Percentiles rank a stretch among this genome's conserved stretches.
Conservation (phyloP, 2,329 filamentous ascomycete species). For the Alternaria arbusti region DNA sequence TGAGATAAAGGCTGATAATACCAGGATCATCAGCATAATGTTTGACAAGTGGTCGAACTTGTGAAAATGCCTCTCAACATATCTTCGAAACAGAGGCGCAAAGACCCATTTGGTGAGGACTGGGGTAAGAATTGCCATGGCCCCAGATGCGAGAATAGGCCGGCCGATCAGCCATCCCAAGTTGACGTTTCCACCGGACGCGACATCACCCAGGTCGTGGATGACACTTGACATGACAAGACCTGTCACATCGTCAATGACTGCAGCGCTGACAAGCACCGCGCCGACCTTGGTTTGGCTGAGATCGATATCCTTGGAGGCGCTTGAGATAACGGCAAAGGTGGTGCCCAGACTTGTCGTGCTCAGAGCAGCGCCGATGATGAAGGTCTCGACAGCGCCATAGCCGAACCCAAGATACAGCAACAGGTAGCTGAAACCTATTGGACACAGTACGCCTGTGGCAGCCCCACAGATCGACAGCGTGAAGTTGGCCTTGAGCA, state of each 20-base stretch:
- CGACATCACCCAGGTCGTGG: conserved; percentile 27
- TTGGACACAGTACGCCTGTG: conserved; percentile 56
- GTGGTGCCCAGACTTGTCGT: conserved; percentile 40
- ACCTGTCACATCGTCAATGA: conserved; percentile 56
- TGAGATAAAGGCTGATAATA: conserved; percentile 36
- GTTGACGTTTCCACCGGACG: conserved; percentile 15
- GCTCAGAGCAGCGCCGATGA: conserved; percentile 38
- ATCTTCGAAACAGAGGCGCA: conserved; percentile 35
- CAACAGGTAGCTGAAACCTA: conserved; percentile 43
- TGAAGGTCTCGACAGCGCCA: conserved; percentile 36
- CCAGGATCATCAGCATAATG: conserved; percentile 36
- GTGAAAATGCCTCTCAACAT: conserved; percentile 24
- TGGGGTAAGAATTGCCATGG: conserved; percentile 28
- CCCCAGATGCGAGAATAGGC: conserved; percentile 35
- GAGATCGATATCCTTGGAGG: conserved; percentile 48
- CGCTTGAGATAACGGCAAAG: conserved; percentile 43
- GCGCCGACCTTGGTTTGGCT: conserved; percentile 53
- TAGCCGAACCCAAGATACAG: conserved; percentile 55
- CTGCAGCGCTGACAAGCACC: conserved; percentile 55
- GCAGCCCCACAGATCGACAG: conserved; percentile 52
- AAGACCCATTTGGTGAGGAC: conserved; percentile 45
- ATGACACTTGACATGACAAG: conserved; percentile 52
- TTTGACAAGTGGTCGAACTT: conserved; percentile 32
- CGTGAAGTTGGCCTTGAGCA: conserved; percentile 54
- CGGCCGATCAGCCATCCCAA: conserved; percentile 34